Base-by-base conservation (phyloP, 2,329 filamentous ascomycete species). In the Cladosporium sp. region DNA sequence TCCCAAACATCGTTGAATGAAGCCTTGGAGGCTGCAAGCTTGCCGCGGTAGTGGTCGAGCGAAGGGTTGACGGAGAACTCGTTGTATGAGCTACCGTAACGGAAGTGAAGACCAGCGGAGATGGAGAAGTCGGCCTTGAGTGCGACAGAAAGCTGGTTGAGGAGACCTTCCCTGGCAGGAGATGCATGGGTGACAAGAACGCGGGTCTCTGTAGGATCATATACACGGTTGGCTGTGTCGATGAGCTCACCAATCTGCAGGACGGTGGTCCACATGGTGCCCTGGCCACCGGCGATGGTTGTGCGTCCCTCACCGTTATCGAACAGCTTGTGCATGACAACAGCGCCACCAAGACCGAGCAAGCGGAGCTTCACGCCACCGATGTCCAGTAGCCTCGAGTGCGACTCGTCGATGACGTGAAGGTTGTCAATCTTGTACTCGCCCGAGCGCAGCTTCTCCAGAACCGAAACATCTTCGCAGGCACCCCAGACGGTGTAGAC, bases 1-100 rank as follows among this genome's bases (percentile, higher is more conserved):
- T 99, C 95, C 95, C 95, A 99, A 8, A 99, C 95, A 78, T 99
- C 95, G 77, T 96, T 97, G 83, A 99, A 99, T 0, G 95, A 98
- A 1, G 95, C 94, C 81, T 97, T 98, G 58, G 94, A 98, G 14
- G 95, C 95, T 60, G 95, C 94, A 63, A 99, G 88, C 85, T 99
- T 99, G 76, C 95, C 96, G 66, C 96, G 92, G 80, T 99, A 99
- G 80, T 99, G 95, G 74, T 99, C 95, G 64, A 99, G 84, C 0
- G 94, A 97, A 2, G 95, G 96, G 78, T 99, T 99, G 76, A 99
- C 95, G 70, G 93, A 97, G 81, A 99, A 99, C 78, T 99, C 96
- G 80, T 99, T 99, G 85, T 99, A 99, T 0, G 96, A 99, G 79
- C 94, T 98, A 70, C 96, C 95, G 72, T 99, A 99, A 70, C 95